Base-by-base conservation (phyloP, 495 filamentous ascomycete genomes). In the Tuber aestivum region DNA sequence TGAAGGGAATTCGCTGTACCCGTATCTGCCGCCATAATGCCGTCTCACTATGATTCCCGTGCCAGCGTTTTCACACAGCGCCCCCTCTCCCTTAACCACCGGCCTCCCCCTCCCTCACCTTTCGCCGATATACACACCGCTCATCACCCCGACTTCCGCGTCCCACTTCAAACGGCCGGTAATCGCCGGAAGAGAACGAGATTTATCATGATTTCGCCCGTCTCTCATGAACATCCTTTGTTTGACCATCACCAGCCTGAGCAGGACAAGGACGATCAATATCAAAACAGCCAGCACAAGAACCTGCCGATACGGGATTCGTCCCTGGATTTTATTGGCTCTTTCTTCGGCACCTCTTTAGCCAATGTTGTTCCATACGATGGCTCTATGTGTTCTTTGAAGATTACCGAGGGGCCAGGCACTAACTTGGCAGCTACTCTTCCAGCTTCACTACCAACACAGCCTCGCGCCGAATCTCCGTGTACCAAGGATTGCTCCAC, bases 401-500 rank as follows among this genome's bases (percentile, higher is more conserved):
- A 65, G 56, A 20, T 65, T 35, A 35, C 56, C 56, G 56, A 35
- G 56, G 56, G 56, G 27, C 4, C 56, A 35, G 32, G 16, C 56
- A 35, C 56, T 35, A 12, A 27, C 4, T 27, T 35, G 27, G 56
- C 56, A 20, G 27, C 56, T 65, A 32, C 56, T 8, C 14, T 65
- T 32, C 56, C 56, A 1, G 27, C 20, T 65, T 35, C 56, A 7
- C 27, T 65, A 35, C 27, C 56, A 18, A 18, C 27, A 65, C 56
- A 65, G 14, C 56, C 56, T 65, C 27, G 27, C 56, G 32, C 56
- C 23, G 50, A 61, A 61, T n/a, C 50, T 61, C 50, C 23, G 9
- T 61, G 50, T 12, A 75, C 56, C 72, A 79, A 72, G 9, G 78
- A 56, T n/a, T 65, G 70, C 40, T 69, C 72, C 61, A 75, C 78